Evolutionary conservation across 257 asterid genomes (phyloP), one percentile per base, ranked within the genome.

Genomic region (Perilla frutescens): DNA sequence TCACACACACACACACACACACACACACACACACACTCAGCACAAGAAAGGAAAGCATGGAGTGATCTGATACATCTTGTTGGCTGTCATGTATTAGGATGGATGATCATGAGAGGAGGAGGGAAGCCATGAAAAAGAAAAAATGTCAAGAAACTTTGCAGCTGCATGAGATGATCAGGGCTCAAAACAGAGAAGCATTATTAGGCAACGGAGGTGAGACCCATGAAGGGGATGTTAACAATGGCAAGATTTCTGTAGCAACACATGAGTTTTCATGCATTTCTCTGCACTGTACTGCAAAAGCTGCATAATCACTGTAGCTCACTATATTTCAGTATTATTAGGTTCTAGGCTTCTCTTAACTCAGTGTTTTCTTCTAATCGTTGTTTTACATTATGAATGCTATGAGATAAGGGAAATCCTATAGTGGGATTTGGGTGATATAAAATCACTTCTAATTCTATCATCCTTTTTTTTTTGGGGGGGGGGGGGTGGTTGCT

Each of bases 41-140:
- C 57, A 12, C 60, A 55, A 20, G 26, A 12, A 29, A 53, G 1
- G 48, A 50, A 29, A 12, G 59, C 66, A 37, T 0, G 9, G 20
- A 50, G 10, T 37, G 32, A 63, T 61, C 40, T 80, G 58, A 60
- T 48, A 26, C 41, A 58, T 39, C 4, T 51, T 72, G 36, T 72
- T 76, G 59, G 12, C 34, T 74, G 71, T 37, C 40, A 43, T 26
- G 74, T 73, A 31, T 53, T 63, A 85, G 85, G 81, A 77, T 82
- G 75, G 73, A 75, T 31, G 89, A 85, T 72, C 89, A 82, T 60
- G 83, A 64, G 5, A 65, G 77, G 36, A 84, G 87, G 83, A 85
- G 87, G 60, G 66, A 80, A 75, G 78, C 59, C 13, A 71, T 80
- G 44, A 82, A 75, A 66, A 81, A 53, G 80, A 61, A 67, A 80